Percentiles rank a stretch among this genome's conserved stretches.
Conservation (phyloP, 2,329 filamentous ascomycete species). For the Ascochyta lentis region DNA sequence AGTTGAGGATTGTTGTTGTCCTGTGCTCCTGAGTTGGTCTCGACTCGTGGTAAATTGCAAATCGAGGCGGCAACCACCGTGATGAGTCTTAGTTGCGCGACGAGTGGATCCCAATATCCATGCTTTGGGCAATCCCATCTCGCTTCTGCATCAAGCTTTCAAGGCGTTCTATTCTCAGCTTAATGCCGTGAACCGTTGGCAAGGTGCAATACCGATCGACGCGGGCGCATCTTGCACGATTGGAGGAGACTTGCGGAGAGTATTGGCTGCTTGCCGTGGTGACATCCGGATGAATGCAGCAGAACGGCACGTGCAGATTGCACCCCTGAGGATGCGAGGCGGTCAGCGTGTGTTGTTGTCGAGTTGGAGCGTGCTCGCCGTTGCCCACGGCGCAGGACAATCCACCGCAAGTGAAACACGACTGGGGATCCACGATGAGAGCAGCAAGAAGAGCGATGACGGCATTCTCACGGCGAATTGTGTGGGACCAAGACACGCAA, state of each 20-base stretch:
- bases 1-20: slow-evolving; percentile 4
- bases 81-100: slow-evolving; percentile 14
- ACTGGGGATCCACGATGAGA: slow-evolving; percentile 9
- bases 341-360: slow-evolving; percentile 9
- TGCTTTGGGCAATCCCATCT: slow-evolving; percentile 22
- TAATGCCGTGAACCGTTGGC: slow-evolving; percentile 22
- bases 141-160: slow-evolving; percentile 23
- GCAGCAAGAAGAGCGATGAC: slow-evolving; percentile 12
- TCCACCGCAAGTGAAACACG: slow-evolving; percentile 15
- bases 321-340: slow-evolving; percentile 5
- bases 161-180: slow-evolving; percentile 23
- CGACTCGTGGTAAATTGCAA: slow-evolving; percentile 11
- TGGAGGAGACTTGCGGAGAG: slow-evolving; percentile 11
- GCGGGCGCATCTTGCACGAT: slow-evolving; percentile 9
- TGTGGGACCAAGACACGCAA: slow-evolving; percentile 9
- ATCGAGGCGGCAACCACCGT: slow-evolving; percentile 7
- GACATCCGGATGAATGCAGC: slow-evolving; percentile 13
- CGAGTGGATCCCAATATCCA: slow-evolving; percentile 20
- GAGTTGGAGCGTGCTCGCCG: slow-evolving; percentile 8
- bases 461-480: slow-evolving; percentile 14
- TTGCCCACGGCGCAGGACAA: slow-evolving; percentile 8
- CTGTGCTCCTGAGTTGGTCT: slow-evolving; percentile 7
- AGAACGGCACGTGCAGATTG: slow-evolving; percentile 5
- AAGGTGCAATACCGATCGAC: slow-evolving; percentile 18
- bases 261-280: slow-evolving; percentile 5